Percentiles rank a stretch among this genome's conserved stretches.
These are phyloP conservation scores for Oehlia diaphana DNA, from an alignment of 192 early-diverging fungal genomes.

Conservation along the genomic window DNA sequence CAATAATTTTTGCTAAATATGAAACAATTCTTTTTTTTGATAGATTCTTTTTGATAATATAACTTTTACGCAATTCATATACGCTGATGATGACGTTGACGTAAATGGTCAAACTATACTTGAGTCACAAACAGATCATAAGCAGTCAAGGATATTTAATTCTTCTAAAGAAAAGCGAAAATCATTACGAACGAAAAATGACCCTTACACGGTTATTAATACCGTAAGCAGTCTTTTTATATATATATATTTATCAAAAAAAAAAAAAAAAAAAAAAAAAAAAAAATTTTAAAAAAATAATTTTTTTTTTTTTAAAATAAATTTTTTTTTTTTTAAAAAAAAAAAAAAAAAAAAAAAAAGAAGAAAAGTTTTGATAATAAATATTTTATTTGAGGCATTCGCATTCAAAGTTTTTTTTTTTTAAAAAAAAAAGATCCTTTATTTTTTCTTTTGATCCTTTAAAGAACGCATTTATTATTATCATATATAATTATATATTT, in stretches of 20 bases:
- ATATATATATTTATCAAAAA: not conserved
- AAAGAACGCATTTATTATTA: too few species aligned
- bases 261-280: too few species aligned
- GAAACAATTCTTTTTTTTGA: not conserved
- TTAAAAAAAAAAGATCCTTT: too few species aligned
- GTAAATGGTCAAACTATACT: slow-evolving; percentile 39
- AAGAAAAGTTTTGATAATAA: too few species aligned
- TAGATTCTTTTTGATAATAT: slow-evolving; percentile 65
- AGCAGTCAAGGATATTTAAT: slow-evolving; percentile 13
- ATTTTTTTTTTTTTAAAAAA: too few species aligned
- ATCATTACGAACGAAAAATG: slow-evolving; percentile 32
- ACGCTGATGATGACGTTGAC: slow-evolving; percentile 53
- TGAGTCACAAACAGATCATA: slow-evolving; percentile 22
- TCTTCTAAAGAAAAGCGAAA: slow-evolving; percentile 28
- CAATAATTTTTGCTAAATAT: not conserved
- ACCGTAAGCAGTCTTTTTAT: slow-evolving; percentile 33
- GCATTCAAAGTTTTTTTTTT: too few species aligned
- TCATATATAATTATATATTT: not conserved
- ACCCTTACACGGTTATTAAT: slow-evolving; percentile 46
- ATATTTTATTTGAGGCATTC: too few species aligned
- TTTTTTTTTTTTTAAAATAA: too few species aligned
- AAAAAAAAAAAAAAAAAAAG: too few species aligned
- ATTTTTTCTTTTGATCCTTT: too few species aligned
- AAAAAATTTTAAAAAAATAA: too few species aligned
- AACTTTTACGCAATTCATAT: slow-evolving; percentile 53